These are phyloP conservation scores for Mycena maculata DNA, from an alignment of 768 basidiomycete species.

Conservation along the genomic window DNA sequence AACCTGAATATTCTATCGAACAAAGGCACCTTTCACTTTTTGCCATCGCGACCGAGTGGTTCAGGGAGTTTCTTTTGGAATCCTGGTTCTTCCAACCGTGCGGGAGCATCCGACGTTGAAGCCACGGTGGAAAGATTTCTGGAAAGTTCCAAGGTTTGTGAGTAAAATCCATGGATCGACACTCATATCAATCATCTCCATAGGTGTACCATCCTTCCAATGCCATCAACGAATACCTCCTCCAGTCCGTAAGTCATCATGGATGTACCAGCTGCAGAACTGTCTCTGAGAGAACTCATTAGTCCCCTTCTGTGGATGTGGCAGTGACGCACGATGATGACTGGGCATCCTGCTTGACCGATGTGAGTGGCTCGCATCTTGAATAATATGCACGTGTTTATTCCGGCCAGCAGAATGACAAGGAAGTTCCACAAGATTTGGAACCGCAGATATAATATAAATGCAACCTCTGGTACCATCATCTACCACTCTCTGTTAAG, in stretches of 20 bases:
- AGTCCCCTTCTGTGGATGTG: neutral
- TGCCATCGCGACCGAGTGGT: neutral
- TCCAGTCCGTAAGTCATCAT: neutral
- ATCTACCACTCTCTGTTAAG: no score
- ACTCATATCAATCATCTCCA: neutral
- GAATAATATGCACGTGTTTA: no score
- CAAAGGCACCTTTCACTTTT: neutral
- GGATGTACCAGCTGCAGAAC: neutral
- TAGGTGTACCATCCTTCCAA: constrained; percentile 12
- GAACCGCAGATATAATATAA: no score
- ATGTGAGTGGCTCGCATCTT: no score
- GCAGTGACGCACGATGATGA: constrained; percentile 14
- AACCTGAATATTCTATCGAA: constrained; percentile 5
- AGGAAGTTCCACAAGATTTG: no score
- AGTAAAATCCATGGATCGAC: neutral
- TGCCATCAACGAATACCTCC: constrained; percentile 8
- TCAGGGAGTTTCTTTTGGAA: neutral
- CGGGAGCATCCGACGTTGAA: neutral
- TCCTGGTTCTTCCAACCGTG: neutral
- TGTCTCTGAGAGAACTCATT: neutral
- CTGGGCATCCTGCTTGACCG: neutral
- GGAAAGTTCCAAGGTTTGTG: neutral
- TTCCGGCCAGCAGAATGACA: no score
- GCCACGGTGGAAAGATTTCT: neutral
- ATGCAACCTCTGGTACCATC: no score